Evolutionary conservation across 2,329 filamentous ascomycete genomes (phyloP).

Genomic region (Claviceps sp.): DNA sequence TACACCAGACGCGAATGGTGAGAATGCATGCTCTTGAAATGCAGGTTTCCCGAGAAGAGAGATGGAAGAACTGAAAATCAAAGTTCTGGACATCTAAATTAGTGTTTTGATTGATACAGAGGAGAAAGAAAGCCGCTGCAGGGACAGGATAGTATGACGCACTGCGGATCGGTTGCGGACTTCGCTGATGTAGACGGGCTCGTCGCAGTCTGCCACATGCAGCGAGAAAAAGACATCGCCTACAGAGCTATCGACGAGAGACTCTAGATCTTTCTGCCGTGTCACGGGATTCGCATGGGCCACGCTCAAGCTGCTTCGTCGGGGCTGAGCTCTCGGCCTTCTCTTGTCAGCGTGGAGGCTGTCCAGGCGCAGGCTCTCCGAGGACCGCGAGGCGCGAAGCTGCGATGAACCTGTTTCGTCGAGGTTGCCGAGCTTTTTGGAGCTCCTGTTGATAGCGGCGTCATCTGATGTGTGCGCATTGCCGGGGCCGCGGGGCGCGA

Average conservation of each 20-base stretch:
- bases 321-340: conserved; percentile 15
- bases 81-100: conserved; percentile 46
- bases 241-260: conserved; percentile 55
- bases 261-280: conserved; percentile 64
- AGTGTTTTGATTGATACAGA: not conserved
- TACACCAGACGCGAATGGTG: conserved; percentile 63
- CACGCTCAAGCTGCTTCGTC: conserved; percentile 36
- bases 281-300: conserved; percentile 30
- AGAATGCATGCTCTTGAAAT: conserved; percentile 54
- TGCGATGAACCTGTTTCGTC: conserved; percentile 25
- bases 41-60: conserved; percentile 46
- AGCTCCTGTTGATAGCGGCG: conserved; percentile 55
- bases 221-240: conserved; percentile 85
- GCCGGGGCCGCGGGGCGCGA: conserved; percentile 38
- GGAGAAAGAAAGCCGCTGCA: not conserved
- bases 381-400: conserved; percentile 41
- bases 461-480: conserved; percentile 60
- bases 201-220: conserved; percentile 50
- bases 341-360: conserved; percentile 4
- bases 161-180: conserved; percentile 61
- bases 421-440: conserved; percentile 48
- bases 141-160: conserved; percentile 8
- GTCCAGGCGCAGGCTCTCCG: conserved; percentile 10
- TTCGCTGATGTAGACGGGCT: conserved; percentile 87
- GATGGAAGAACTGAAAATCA: conserved; percentile 74